phyloP scores from a whole-genome alignment of 106 monocot species.

The Amphibolis antarctica region DNA sequence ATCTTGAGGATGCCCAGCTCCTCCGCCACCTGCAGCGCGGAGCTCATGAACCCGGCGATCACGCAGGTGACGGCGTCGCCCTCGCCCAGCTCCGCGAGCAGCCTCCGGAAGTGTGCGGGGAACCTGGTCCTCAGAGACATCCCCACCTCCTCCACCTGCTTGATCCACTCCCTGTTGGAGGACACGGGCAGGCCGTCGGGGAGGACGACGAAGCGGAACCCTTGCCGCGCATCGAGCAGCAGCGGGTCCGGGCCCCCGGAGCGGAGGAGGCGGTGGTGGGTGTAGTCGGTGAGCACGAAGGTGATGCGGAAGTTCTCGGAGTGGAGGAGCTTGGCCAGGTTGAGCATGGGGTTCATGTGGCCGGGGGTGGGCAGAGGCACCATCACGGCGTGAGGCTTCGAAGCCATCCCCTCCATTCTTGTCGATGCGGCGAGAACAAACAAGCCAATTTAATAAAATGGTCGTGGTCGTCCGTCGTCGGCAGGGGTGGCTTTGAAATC shows the following conservation, averaged over 20 bases:
- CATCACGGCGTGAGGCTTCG: constrained; percentile 10
- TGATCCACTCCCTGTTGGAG: constrained; percentile 32
- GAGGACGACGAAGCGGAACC: constrained; percentile 28
- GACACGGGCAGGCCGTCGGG: constrained; percentile 40
- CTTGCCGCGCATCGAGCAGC: constrained; percentile 1
- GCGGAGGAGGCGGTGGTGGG: constrained; percentile 27
- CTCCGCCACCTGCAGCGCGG: constrained; percentile 26
- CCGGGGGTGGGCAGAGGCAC: constrained; percentile 10
- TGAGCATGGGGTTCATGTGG: constrained; percentile 16
- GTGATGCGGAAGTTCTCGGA: constrained; percentile 41
- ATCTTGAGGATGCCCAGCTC: constrained; percentile 26
- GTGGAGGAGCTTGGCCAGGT: constrained; percentile 16
- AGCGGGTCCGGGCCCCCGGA: constrained; percentile 1
- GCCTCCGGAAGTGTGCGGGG: constrained; percentile 22
- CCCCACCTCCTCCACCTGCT: constrained; percentile 33
- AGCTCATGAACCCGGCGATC: constrained; percentile 40
- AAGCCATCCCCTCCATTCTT: too few relatives aligned
- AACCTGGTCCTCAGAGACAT: constrained; percentile 24
- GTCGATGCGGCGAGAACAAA: not conserved
- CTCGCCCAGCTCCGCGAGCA: constrained; percentile 20
- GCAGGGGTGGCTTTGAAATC: not conserved
- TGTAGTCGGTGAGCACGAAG: constrained; percentile 48
- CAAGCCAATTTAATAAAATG: too few relatives aligned
- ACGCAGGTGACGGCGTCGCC: constrained; percentile 23
- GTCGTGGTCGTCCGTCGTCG: not conserved